Percentiles rank a stretch among this genome's conserved stretches.
Conservation (phyloP, 1,284 basidiomycete genomes). For the Phellinidium pouzarii region DNA sequence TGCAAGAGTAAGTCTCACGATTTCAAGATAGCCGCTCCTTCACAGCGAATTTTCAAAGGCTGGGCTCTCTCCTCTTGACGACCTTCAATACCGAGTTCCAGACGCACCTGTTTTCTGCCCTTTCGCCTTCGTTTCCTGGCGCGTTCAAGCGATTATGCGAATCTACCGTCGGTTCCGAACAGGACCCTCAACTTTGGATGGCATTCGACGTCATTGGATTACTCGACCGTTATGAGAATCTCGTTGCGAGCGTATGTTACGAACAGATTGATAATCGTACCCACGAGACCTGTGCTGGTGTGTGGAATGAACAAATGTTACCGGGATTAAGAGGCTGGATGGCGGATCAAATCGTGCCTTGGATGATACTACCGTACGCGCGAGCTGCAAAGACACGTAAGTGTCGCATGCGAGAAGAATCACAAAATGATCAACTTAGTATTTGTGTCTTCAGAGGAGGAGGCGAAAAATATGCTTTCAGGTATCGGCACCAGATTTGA, state of each 20-base stretch:
- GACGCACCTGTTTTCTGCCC: slow-evolving; percentile 57
- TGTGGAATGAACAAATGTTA: slow-evolving; percentile 67
- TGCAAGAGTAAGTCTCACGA: slow-evolving; percentile 40
- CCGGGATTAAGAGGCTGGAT: slow-evolving; percentile 66
- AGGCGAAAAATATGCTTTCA: slow-evolving; percentile 64
- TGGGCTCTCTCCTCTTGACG: slow-evolving; percentile 51
- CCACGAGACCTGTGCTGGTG: slow-evolving; percentile 52
- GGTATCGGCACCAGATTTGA: slow-evolving; percentile 85
- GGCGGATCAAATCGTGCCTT: slow-evolving; percentile 68
- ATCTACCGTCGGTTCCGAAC: slow-evolving; percentile 42
- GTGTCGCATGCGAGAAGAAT: slow-evolving; percentile 22
- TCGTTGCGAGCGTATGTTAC: slow-evolving; percentile 78
- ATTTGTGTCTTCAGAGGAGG: slow-evolving; percentile 42
- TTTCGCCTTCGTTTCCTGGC: slow-evolving; percentile 57
- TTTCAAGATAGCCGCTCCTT: slow-evolving; percentile 1
- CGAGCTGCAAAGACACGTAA: slow-evolving; percentile 51
- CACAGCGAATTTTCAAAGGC: slow-evolving; percentile 31
- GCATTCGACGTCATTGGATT: slow-evolving; percentile 71
- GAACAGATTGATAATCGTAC: slow-evolving; percentile 77
- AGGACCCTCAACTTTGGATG: slow-evolving; percentile 39
- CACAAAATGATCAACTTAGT: slow-evolving; percentile 18
- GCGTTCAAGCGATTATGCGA: slow-evolving; percentile 60
- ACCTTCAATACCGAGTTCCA: slow-evolving; percentile 64
- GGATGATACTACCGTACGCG: slow-evolving; percentile 78
- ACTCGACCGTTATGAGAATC: slow-evolving; percentile 78